Evolutionary conservation across 768 basidiomycete genomes (phyloP).

Genomic region (Hypsizygus marmoreus): DNA sequence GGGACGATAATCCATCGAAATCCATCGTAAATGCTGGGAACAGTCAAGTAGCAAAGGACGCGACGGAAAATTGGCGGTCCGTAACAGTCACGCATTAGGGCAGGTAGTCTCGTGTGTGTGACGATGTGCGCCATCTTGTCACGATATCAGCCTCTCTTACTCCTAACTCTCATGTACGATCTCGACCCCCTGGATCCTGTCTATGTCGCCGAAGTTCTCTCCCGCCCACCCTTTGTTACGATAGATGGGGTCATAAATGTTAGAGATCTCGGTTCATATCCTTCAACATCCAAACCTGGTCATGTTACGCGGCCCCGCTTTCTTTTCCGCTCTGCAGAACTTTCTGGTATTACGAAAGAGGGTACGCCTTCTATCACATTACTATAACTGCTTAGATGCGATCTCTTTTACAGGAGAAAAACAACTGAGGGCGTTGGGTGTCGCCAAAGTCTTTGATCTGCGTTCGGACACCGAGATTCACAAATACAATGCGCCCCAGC

Average conservation of each 20-base stretch:
- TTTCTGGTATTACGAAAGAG: slow-evolving; percentile 69
- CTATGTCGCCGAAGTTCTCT: slow-evolving; percentile 65
- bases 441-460: slow-evolving; percentile 73
- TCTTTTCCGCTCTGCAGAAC: slow-evolving; percentile 70
- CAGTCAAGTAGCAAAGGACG: slow-evolving; percentile 27
- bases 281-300: slow-evolving; percentile 46
- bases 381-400: slow-evolving; percentile 1
- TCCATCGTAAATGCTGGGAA: slow-evolving; percentile 44
- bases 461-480: slow-evolving; percentile 79
- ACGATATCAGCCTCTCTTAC: slow-evolving; percentile 11
- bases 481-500: slow-evolving; percentile 70
- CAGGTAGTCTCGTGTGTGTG: slow-evolving; percentile 39
- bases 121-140: slow-evolving; percentile 8
- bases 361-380: slow-evolving; percentile 40
- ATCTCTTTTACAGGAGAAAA: slow-evolving; percentile 47
- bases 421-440: slow-evolving; percentile 59
- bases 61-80: slow-evolving; percentile 35
- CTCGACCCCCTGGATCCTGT: slow-evolving; percentile 67
- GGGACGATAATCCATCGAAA: slow-evolving; percentile 59
- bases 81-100: slow-evolving; percentile 34
- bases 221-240: slow-evolving; percentile 67
- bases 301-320: slow-evolving; percentile 57
- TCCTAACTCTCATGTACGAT: slow-evolving; percentile 38
- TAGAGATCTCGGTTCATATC: slow-evolving; percentile 69
- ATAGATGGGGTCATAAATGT: slow-evolving; percentile 78